A percentile compares a stretch with the other conserved stretches of the same genome.
These are phyloP conservation scores for Candida freyschussii DNA, from an alignment of 1,139 yeast species.

Conservation along the genomic window DNA sequence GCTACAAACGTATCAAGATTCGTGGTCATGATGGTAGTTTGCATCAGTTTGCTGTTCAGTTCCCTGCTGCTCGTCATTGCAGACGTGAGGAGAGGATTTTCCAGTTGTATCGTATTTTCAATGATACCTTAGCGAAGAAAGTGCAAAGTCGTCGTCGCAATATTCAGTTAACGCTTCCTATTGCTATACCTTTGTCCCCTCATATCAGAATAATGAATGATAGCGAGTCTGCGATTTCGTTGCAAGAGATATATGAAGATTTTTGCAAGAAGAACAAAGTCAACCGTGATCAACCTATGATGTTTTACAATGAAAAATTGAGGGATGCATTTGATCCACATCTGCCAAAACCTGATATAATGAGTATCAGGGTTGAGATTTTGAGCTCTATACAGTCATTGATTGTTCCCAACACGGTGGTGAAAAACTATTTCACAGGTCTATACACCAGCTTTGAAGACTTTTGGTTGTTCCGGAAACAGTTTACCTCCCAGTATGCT, in stretches of 20 bases:
- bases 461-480: constrained; percentile 95
- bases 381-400: constrained; percentile 83
- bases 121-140: constrained; percentile 71
- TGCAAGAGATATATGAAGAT: constrained; percentile 86
- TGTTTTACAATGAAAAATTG: constrained; percentile 78
- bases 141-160: constrained; percentile 87
- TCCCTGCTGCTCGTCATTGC: constrained; percentile 96
- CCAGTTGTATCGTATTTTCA: constrained; percentile 85
- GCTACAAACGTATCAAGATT: constrained; percentile 83
- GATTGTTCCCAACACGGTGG: constrained; percentile 79
- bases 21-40: constrained; percentile 92
- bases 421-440: constrained; percentile 62
- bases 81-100: constrained; percentile 93
- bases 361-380: constrained; percentile 86
- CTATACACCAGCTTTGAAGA: constrained; percentile 81
- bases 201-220: constrained; percentile 90
- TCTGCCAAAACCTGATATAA: constrained; percentile 85
- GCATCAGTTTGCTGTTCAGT: constrained; percentile 93
- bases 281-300: constrained; percentile 85
- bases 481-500: constrained; percentile 94
- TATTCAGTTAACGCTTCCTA: constrained; percentile 81
- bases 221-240: constrained; percentile 67
- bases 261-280: constrained; percentile 72
- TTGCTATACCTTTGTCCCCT: constrained; percentile 92
- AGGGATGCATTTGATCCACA: constrained; percentile 93